A percentile compares a stretch with the other conserved stretches of the same genome.
Evolutionary conservation across 805 yeast species (phyloP).

Genomic region (Teunomyces funiuensis): DNA sequence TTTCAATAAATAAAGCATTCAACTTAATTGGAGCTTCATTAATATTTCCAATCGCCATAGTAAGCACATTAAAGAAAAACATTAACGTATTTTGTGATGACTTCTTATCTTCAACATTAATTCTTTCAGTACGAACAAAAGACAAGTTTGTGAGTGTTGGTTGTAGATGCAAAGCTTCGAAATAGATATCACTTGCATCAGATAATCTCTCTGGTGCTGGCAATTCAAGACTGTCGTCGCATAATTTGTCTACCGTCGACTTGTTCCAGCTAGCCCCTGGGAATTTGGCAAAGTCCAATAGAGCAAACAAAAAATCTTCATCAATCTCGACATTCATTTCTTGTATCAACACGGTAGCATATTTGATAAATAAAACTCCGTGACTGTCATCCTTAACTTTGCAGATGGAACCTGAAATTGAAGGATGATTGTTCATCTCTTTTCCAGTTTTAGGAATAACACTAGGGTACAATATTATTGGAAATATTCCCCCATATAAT

Average conservation of each 20-base stretch:
- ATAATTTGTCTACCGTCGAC: slow-evolving; percentile 45
- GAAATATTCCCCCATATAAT: slow-evolving; percentile 81
- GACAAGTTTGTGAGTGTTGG: slow-evolving; percentile 88
- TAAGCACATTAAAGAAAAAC: slow-evolving; percentile 78
- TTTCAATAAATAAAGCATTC: slow-evolving; percentile 84
- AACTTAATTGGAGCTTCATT: slow-evolving; percentile 94
- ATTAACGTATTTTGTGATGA: slow-evolving; percentile 63
- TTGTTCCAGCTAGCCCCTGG: slow-evolving; percentile 81
- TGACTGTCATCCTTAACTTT: slow-evolving; percentile 84
- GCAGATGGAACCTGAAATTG: slow-evolving; percentile 82
- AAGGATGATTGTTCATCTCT: slow-evolving; percentile 87
- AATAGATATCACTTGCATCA: slow-evolving; percentile 74
- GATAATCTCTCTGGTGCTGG: slow-evolving; percentile 67
- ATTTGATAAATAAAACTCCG: slow-evolving; percentile 87
- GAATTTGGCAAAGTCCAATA: slow-evolving; percentile 74
- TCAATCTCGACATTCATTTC: slow-evolving; percentile 91
- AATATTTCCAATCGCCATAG: slow-evolving; percentile 96
- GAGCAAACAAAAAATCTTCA: slow-evolving; percentile 84
- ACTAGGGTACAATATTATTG: slow-evolving; percentile 86
- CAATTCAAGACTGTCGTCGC: slow-evolving; percentile 61
- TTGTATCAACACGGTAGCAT: slow-evolving; percentile 85
- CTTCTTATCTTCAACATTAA: slow-evolving; percentile 62
- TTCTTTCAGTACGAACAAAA: slow-evolving; percentile 83
- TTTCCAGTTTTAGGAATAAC: slow-evolving; percentile 80
- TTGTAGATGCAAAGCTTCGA: slow-evolving; percentile 89